Evolutionary conservation across 2,329 filamentous ascomycete genomes (phyloP).

Genomic region (Diaporthe citrichinensis): DNA sequence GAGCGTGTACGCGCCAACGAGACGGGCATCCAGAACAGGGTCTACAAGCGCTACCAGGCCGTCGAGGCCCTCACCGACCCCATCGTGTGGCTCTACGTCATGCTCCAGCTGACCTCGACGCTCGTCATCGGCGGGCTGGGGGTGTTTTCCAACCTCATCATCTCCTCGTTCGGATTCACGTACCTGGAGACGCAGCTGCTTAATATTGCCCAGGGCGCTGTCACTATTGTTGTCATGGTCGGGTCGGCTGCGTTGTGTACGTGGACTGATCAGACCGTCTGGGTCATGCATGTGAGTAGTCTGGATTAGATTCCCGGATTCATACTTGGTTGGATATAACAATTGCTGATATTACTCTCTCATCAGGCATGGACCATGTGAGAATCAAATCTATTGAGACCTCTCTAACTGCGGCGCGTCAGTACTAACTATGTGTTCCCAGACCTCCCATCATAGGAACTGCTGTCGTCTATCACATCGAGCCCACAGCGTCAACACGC

Average conservation of each 20-base stretch:
- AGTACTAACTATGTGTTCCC: not conserved
- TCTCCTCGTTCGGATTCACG: constrained; percentile 55
- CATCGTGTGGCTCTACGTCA: constrained; percentile 48
- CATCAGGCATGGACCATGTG: constrained; percentile 27
- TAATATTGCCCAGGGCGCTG: constrained; percentile 57
- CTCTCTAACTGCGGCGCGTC: not conserved
- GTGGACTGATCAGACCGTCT: constrained; percentile 44
- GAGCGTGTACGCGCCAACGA: constrained; percentile 55
- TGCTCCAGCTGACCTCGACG: constrained; percentile 46
- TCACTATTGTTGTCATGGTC: constrained; percentile 55
- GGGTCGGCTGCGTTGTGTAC: constrained; percentile 52
- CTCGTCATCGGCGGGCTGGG: constrained; percentile 53
- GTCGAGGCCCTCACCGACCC: constrained; percentile 55
- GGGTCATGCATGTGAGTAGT: constrained; percentile 39
- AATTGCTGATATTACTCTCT: not conserved
- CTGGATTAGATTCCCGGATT: too few relatives aligned
- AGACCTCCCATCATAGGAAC: constrained; percentile 56
- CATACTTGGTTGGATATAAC: constrained; percentile 41
- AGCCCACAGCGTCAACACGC: constrained; percentile 48
- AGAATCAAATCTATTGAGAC: not conserved
- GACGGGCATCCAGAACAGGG: constrained; percentile 55
- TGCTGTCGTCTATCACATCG: constrained; percentile 55
- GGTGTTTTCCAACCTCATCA: constrained; percentile 57
- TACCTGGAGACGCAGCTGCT: constrained; percentile 55
- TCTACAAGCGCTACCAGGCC: constrained; percentile 54